Percentiles rank a stretch among this genome's conserved stretches.
Evolutionary conservation across 2,329 filamentous ascomycete species (phyloP).

Genomic region (Cordyceps farinosa): DNA sequence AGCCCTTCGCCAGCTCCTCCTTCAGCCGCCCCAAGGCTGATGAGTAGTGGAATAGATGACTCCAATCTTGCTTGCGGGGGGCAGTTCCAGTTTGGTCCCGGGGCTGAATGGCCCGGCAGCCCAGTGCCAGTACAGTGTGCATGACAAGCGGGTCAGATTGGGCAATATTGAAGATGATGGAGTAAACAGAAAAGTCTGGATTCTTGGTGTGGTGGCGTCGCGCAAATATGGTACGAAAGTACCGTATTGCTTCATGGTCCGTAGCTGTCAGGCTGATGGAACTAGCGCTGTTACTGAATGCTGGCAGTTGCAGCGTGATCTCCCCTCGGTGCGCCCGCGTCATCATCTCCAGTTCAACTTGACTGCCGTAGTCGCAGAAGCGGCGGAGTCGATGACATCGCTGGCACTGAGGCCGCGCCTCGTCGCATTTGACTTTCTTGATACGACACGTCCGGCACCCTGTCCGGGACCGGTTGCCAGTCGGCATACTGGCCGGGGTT

Average conservation of each 20-base stretch:
- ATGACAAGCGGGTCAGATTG: slow-evolving; percentile 33
- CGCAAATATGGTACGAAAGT: slow-evolving; percentile 35
- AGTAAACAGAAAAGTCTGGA: slow-evolving; percentile 33
- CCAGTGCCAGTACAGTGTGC: slow-evolving; percentile 34
- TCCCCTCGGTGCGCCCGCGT: neutral
- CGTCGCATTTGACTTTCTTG: slow-evolving; percentile 33
- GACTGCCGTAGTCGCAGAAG: slow-evolving; percentile 29
- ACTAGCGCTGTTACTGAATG: slow-evolving; percentile 21
- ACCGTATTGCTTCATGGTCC: slow-evolving; percentile 34
- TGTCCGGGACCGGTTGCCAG: slow-evolving; percentile 21
- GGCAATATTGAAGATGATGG: slow-evolving; percentile 34
- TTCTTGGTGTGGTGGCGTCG: slow-evolving; percentile 35
- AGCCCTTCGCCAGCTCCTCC: slow-evolving; percentile 24
- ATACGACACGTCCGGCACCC: slow-evolving; percentile 29
- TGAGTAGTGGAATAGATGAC: slow-evolving; percentile 30
- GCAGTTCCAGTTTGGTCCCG: slow-evolving; percentile 19
- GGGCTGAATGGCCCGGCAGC: slow-evolving; percentile 30
- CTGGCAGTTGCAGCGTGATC: slow-evolving; percentile 8
- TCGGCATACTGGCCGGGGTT: neutral
- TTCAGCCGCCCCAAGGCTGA: slow-evolving; percentile 31
- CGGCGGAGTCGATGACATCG: slow-evolving; percentile 27
- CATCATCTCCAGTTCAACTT: slow-evolving; percentile 14
- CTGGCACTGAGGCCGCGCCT: slow-evolving; percentile 26
- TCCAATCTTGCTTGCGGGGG: slow-evolving; percentile 12
- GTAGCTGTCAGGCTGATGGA: slow-evolving; percentile 27